Conservation (phyloP, 2,329 filamentous ascomycete species). For the Penicillium sp. region DNA sequence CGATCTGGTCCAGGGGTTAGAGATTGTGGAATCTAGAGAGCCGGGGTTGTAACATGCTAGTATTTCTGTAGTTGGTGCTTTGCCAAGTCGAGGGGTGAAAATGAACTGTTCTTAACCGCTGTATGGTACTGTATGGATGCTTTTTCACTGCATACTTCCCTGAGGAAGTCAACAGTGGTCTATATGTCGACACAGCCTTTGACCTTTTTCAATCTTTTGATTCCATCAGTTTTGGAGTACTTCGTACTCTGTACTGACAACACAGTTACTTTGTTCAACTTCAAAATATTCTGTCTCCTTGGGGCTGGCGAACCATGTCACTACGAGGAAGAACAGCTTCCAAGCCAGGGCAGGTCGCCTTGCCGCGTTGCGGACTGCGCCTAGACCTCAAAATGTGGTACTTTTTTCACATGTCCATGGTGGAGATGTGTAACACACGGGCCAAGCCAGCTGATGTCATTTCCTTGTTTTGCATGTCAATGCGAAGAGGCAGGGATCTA, state of each 20-base stretch:
- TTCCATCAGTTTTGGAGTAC: background rate
- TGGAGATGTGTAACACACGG: conserved; percentile 7
- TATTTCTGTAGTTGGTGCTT: background rate
- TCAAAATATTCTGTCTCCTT: background rate
- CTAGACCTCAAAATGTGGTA: background rate
- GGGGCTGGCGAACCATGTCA: background rate
- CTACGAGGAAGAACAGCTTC: background rate
- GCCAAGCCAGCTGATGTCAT: background rate
- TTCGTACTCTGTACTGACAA: background rate
- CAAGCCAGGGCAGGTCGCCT: background rate
- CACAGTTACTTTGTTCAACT: background rate
- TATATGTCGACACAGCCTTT: background rate
- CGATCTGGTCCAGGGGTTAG: background rate
- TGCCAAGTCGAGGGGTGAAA: background rate
- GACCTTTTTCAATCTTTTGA: background rate
- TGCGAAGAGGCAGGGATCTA: conserved; percentile 8
- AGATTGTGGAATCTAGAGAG: background rate
- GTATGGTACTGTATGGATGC: background rate
- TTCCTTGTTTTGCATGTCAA: conserved; percentile 9
- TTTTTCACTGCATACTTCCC: background rate
- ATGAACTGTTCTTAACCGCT: background rate
- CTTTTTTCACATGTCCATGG: background rate
- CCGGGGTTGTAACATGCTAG: background rate
- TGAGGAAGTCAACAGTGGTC: background rate
- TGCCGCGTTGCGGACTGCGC: background rate